Evolutionary conservation across 768 basidiomycete genomes (phyloP).

Genomic region (Piloderma croceum): DNA sequence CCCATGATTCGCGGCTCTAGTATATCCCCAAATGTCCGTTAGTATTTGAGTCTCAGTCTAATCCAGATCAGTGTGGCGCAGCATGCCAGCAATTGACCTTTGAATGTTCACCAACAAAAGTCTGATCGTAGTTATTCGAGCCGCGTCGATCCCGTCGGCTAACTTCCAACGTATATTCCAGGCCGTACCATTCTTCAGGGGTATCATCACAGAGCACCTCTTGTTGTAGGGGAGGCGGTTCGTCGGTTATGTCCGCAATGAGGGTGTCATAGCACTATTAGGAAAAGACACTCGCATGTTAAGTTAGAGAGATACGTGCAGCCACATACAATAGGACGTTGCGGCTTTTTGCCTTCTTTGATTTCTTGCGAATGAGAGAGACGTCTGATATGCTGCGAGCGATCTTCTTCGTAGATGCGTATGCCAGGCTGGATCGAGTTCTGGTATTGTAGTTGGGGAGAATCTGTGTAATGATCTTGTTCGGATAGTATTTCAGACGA

Average conservation of each 20-base stretch:
- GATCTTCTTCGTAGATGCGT: neutral
- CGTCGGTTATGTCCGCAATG: conserved; percentile 14
- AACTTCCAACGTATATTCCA: conserved; percentile 39
- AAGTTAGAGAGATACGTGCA: neutral
- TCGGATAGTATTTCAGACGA: neutral
- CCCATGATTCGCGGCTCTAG: conserved; percentile 43
- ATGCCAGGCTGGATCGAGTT: neutral
- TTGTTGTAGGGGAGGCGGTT: neutral
- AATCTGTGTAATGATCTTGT: neutral
- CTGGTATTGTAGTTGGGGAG: neutral
- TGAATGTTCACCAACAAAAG: conserved; percentile 33
- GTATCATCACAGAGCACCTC: too few species aligned
- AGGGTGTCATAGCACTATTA: conserved; percentile 18
- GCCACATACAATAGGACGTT: conserved; percentile 21
- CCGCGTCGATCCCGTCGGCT: conserved; percentile 31
- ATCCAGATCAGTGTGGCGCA: too few species aligned
- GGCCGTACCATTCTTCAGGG: conserved; percentile 37
- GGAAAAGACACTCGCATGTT: neutral
- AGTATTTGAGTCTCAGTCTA: too few species aligned
- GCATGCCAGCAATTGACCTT: conserved; percentile 20
- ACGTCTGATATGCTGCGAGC: neutral
- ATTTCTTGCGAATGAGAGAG: conserved; percentile 24
- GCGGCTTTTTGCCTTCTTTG: conserved; percentile 36
- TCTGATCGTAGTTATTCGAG: conserved; percentile 16
- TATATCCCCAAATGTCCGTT: neutral